These are phyloP conservation scores for Debaryomyces psychrophilus DNA, from an alignment of 1,139 yeast genomes.

Conservation along the genomic window DNA sequence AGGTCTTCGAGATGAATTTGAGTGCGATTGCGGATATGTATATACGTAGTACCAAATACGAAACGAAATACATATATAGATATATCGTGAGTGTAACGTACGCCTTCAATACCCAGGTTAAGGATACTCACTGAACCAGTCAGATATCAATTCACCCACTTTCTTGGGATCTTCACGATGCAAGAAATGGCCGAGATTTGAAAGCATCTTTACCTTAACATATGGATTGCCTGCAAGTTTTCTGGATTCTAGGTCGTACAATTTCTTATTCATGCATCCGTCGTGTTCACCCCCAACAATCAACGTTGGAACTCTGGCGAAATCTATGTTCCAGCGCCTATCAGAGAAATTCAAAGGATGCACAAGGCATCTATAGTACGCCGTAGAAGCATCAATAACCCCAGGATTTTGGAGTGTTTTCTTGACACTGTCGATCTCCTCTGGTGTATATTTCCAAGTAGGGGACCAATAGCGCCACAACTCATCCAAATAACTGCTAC, in stretches of 20 bases:
- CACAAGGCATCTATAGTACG: constrained; percentile 42
- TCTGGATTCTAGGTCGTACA: constrained; percentile 32
- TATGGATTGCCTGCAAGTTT: constrained; percentile 25
- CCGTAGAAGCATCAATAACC: constrained; percentile 44
- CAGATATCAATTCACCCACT: constrained; percentile 30
- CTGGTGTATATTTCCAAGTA: constrained; percentile 32
- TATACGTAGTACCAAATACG: too few species aligned
- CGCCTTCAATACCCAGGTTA: neutral
- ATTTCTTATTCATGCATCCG: constrained; percentile 40
- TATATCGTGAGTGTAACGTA: too few species aligned
- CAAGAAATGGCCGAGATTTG: constrained; percentile 44
- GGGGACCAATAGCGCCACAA: constrained; percentile 51
- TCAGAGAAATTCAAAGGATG: constrained; percentile 28
- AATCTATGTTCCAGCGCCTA: constrained; percentile 36
- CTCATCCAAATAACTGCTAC: constrained; percentile 32
- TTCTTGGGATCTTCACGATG: constrained; percentile 43
- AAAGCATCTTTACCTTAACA: constrained; percentile 34
- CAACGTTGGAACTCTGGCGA: constrained; percentile 43
- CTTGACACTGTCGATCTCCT: constrained; percentile 35
- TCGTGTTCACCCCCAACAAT: constrained; percentile 43
- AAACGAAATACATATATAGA: too few species aligned
- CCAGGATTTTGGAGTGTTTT: constrained; percentile 29
- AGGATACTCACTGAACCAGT: constrained; percentile 29
- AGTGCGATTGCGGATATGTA: too few species aligned
- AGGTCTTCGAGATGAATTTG: too few species aligned